phyloP scores from a whole-genome alignment of 73 alveolate genomes.

The Paramecium primaurelia region DNA sequence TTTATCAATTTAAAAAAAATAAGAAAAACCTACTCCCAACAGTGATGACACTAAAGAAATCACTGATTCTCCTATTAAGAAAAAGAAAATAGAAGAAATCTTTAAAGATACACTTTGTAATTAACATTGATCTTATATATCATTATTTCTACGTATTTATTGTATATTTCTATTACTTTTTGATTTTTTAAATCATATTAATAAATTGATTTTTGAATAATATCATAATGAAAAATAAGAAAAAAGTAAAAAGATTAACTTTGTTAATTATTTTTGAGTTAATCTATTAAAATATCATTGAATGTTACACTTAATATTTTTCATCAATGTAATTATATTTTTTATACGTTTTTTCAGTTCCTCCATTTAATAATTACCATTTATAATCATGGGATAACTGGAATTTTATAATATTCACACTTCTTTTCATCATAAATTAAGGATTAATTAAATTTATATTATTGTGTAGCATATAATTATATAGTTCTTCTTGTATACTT shows the following conservation, averaged over 20 bases:
- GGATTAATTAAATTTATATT: background rate
- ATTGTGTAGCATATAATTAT: background rate
- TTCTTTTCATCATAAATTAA: background rate
- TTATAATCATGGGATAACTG: background rate
- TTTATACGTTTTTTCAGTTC: background rate
- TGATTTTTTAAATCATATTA: background rate
- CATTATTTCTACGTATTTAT: background rate
- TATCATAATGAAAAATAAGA: too few relatives aligned
- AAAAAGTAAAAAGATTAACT: background rate
- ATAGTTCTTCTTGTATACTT: background rate
- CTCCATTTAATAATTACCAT: background rate
- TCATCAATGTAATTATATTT: background rate
- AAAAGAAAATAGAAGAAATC: background rate
- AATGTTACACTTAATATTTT: too few relatives aligned
- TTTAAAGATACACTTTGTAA: background rate
- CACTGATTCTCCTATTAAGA: conserved; percentile 4
- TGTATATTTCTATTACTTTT: background rate
- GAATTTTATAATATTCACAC: background rate
- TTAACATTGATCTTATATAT: conserved; percentile 1
- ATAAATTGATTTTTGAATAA: background rate
- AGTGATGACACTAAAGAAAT: conserved; percentile 2
- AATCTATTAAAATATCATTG: too few relatives aligned
- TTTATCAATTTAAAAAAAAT: background rate
- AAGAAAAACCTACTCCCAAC: background rate
- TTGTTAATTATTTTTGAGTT: background rate